A percentile compares a stretch with the other conserved stretches of the same genome.
Conservation (phyloP, 2,329 filamentous ascomycete genomes). For the Shiraia bambusicola region DNA sequence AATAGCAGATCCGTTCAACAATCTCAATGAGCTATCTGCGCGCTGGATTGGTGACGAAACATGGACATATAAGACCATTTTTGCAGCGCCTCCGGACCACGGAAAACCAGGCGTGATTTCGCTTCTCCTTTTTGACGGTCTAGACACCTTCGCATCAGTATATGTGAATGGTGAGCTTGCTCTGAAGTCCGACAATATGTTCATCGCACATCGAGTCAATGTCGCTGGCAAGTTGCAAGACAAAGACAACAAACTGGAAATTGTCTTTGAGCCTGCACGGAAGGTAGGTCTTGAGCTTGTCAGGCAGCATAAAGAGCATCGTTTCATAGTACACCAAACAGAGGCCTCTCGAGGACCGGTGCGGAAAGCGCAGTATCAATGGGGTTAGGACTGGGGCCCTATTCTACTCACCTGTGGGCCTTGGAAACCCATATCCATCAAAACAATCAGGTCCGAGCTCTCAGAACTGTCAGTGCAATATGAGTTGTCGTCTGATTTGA, state of each 20-base stretch:
- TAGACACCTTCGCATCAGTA: constrained; percentile 64
- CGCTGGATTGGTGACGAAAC: constrained; percentile 52
- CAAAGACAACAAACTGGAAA: constrained; percentile 52
- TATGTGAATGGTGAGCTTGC: constrained; percentile 56
- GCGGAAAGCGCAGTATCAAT: constrained; percentile 55
- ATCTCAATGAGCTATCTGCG: constrained; percentile 51
- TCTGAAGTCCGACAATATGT: constrained; percentile 64
- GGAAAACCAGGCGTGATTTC: constrained; percentile 6
- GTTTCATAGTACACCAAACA: constrained; percentile 45
- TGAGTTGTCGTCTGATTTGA: constrained; percentile 47
- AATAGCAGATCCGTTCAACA: constrained; percentile 53
- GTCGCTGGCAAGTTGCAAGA: constrained; percentile 47
- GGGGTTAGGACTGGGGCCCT: constrained; percentile 55
- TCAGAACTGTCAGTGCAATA: constrained; percentile 65
- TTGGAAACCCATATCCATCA: constrained; percentile 71
- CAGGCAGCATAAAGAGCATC: constrained; percentile 56
- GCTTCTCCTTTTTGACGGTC: constrained; percentile 61
- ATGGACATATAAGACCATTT: constrained; percentile 47
- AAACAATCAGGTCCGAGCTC: constrained; percentile 67
- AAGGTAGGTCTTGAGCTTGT: constrained; percentile 54
- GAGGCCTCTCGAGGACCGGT: constrained; percentile 55
- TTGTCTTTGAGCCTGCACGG: constrained; percentile 59
- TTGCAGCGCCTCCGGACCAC: constrained; percentile 38
- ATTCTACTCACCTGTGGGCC: constrained; percentile 51
- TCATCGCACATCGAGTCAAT: constrained; percentile 57